A percentile compares a stretch with the other conserved stretches of the same genome.
These are phyloP conservation scores for Talaromyces pinophilus DNA, from an alignment of 2,329 filamentous ascomycete species.

Conservation along the genomic window DNA sequence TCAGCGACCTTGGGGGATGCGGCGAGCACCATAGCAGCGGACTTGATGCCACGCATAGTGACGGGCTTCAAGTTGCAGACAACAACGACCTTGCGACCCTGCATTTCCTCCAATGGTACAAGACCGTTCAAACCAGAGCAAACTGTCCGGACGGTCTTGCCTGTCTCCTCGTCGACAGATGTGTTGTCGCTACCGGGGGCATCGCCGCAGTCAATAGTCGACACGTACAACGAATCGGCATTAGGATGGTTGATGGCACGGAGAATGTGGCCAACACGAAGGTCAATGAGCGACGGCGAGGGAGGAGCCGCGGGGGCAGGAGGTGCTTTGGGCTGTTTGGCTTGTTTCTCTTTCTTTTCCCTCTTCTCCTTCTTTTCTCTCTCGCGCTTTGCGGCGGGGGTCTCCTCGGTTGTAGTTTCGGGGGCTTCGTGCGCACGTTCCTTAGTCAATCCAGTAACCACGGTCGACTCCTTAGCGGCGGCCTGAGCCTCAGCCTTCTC, in stretches of 20 bases:
- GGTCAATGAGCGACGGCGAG: slow-evolving; percentile 84
- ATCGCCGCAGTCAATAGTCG: slow-evolving; percentile 93
- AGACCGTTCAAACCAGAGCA: slow-evolving; percentile 96
- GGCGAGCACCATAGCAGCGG: slow-evolving; percentile 86
- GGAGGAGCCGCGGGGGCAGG: slow-evolving; percentile 71
- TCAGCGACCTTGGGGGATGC: slow-evolving; percentile 82
- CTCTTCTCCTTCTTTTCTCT: slow-evolving; percentile 55
- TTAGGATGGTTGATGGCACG: slow-evolving; percentile 95
- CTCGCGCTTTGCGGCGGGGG: slow-evolving; percentile 35
- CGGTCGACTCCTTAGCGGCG: slow-evolving; percentile 37
- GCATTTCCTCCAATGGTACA: slow-evolving; percentile 92
- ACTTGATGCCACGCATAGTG: slow-evolving; percentile 92
- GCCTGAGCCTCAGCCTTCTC: slow-evolving; percentile 65
- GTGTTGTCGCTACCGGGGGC: slow-evolving; percentile 83
- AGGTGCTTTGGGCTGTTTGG: slow-evolving; percentile 76
- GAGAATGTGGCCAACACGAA: slow-evolving; percentile 94
- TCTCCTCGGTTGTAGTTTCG: slow-evolving; percentile 36
- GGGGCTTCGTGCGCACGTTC: slow-evolving; percentile 54
- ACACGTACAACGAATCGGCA: slow-evolving; percentile 92
- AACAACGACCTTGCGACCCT: slow-evolving; percentile 88
- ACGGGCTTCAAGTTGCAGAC: slow-evolving; percentile 99
- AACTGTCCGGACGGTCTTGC: slow-evolving; percentile 88
- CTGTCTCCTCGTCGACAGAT: slow-evolving; percentile 73
- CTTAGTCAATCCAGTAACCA: slow-evolving; percentile 44
- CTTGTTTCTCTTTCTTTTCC: slow-evolving; percentile 83